phyloP scores from a whole-genome alignment of 176 grass and related monocot species.

The Oryza punctata region DNA sequence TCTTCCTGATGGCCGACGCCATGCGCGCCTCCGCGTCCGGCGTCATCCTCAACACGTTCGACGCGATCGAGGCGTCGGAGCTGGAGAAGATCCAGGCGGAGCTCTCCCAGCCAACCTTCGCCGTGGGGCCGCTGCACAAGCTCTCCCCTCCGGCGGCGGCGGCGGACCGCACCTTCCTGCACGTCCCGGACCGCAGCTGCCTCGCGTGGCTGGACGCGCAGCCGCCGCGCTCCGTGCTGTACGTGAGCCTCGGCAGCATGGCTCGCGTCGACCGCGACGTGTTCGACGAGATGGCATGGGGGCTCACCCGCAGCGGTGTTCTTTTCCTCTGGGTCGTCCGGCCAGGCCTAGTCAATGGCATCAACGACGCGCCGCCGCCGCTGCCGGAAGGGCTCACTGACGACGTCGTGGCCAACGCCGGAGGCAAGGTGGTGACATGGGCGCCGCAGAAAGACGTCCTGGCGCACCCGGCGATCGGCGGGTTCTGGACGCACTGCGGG shows the following conservation, averaged over 20 bases:
- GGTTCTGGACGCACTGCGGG: slow-evolving; percentile 44
- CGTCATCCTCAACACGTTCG: background rate
- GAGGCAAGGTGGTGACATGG: slow-evolving; percentile 41
- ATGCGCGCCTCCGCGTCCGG: background rate
- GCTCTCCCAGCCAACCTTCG: background rate
- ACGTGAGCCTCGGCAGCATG: background rate
- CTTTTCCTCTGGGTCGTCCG: slow-evolving; percentile 35
- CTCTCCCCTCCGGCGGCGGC: background rate
- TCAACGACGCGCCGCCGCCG: background rate
- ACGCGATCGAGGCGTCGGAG: slow-evolving; percentile 21
- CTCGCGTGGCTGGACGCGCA: background rate
- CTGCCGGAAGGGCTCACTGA: background rate
- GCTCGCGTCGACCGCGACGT: background rate
- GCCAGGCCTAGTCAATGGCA: background rate
- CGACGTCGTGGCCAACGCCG: too few species aligned
- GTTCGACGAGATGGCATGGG: background rate
- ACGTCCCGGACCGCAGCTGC: background rate
- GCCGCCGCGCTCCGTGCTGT: too few species aligned
- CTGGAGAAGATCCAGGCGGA: background rate
- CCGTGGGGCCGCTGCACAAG: slow-evolving; percentile 20
- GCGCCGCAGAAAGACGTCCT: slow-evolving; percentile 44
- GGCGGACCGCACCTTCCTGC: background rate
- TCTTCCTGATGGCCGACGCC: too few species aligned
- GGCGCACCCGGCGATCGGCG: slow-evolving; percentile 18
- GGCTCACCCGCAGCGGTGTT: background rate